Percentiles rank a stretch among this genome's conserved stretches.
Evolutionary conservation across 2,329 filamentous ascomycete species (phyloP).

Genomic region (Dichotomopilus funicola): DNA sequence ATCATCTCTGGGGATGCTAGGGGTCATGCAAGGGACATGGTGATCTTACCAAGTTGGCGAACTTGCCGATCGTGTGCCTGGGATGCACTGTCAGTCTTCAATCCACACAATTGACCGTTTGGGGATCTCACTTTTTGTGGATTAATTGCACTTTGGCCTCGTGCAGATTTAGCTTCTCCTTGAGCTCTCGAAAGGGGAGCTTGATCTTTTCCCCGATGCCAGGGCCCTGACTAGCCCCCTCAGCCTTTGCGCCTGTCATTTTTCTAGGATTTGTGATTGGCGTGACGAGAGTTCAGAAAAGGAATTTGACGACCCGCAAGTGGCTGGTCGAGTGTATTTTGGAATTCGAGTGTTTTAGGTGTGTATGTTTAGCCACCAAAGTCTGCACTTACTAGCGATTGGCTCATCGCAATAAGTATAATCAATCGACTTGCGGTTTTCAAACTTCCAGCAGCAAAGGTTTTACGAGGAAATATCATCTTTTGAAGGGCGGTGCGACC

Average conservation of each 20-base stretch:
- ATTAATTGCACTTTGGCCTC: conserved; percentile 51
- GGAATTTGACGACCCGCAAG: no score
- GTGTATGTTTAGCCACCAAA: no score
- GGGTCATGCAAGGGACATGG: background rate
- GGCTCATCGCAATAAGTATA: no score
- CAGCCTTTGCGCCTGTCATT: background rate
- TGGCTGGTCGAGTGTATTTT: no score
- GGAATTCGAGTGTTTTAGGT: no score
- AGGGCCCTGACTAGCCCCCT: conserved; percentile 18
- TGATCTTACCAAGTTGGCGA: conserved; percentile 51
- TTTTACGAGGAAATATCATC: no score
- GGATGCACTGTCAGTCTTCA: background rate
- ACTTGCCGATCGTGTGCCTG: conserved; percentile 55
- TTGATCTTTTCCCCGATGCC: conserved; percentile 43
- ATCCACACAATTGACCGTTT: background rate
- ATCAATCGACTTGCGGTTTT: no score
- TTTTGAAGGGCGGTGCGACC: no score
- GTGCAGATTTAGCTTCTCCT: conserved; percentile 50
- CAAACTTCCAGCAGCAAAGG: no score
- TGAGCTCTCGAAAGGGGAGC: conserved; percentile 39
- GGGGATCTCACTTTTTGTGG: conserved; percentile 48
- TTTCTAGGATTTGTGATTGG: background rate
- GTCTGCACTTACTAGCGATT: no score
- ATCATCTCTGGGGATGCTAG: background rate
- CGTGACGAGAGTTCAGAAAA: no score